Base-by-base conservation (phyloP, 495 filamentous ascomycete genomes). In the Podospora conica region DNA sequence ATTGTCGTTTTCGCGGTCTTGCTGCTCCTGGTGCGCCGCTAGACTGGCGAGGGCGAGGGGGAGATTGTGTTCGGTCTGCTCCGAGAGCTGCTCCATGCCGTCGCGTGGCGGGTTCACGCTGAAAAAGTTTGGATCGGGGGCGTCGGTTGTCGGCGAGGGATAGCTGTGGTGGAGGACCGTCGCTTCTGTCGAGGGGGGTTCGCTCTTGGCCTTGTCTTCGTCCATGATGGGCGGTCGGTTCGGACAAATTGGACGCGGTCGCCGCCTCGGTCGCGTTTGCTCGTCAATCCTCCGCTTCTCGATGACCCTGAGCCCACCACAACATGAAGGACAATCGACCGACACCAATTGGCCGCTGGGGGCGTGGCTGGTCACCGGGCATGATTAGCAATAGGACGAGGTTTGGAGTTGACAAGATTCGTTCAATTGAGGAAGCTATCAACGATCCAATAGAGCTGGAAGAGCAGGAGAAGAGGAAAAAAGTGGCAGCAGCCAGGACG, bases 161-260 rank as follows among this genome's bases (percentile, higher is more conserved):
- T 74, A 76, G 25, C 66, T 67, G 21, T 76, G 67, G 29, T 71
- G 71, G 67, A 72, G 71, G 22, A 68, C 62, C 28, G 65, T 65
- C 22, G 69, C 70, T 53, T 72, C 73, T 4, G 62, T 62, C 62
- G 67, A 69, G 6, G 61, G 53, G 18, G 65, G 54, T 11, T 29
- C 23, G 1, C 31, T 24, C 58, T 70, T 71, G 40, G 40, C 15
- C 58, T 75, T 71, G 15, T 69, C 71, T 33, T 75, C 74, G 67
- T 64, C 63, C 63, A 64, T 64, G 15, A 4, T 12, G 29, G 53
- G 24, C 40, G 22, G 12, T 48, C 15, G 6, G 40, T 48, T 48
- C 12, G 61, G 58, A 63, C 40, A 24, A 24, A n/a, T 21, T 56
- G 2, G 24, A 20, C 25, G 23, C 21, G 57, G 57, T 59, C 57